A percentile compares a stretch with the other conserved stretches of the same genome.
Evolutionary conservation across 257 asterid species (phyloP).

Genomic region (Solanum piurae): DNA sequence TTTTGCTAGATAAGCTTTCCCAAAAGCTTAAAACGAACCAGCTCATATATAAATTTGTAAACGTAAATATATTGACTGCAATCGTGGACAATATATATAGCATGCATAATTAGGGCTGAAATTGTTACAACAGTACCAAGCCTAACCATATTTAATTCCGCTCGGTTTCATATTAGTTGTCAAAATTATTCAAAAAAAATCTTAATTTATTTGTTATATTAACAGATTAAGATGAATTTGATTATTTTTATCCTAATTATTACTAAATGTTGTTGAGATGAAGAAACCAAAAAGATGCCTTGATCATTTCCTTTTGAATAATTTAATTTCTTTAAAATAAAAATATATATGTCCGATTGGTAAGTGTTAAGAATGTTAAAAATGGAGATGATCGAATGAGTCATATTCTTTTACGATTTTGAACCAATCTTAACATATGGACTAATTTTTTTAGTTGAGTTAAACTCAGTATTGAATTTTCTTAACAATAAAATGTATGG

Average conservation of each 20-base stretch:
- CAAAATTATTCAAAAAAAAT: accelerated
- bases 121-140: not conserved
- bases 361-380: not conserved
- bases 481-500: not conserved
- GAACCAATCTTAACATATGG: not conserved
- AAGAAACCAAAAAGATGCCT: not conserved
- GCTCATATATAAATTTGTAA: not conserved
- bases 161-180: not conserved
- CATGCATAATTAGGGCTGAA: not conserved
- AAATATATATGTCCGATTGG: not conserved
- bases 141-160: not conserved
- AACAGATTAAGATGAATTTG: not conserved
- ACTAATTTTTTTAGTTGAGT: not conserved
- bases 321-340: too few species aligned
- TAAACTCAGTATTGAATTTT: not conserved
- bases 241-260: not conserved
- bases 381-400: not conserved
- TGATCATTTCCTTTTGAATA: not conserved
- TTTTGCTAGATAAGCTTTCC: not conserved
- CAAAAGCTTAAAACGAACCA: not conserved
- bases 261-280: not conserved
- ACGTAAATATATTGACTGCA: not conserved
- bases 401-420: not conserved
- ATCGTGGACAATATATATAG: too few species aligned
- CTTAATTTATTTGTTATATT: not conserved